phyloP scores from a whole-genome alignment of 371 early-diverging fungal species.

The Saksenaea vasiformis region DNA sequence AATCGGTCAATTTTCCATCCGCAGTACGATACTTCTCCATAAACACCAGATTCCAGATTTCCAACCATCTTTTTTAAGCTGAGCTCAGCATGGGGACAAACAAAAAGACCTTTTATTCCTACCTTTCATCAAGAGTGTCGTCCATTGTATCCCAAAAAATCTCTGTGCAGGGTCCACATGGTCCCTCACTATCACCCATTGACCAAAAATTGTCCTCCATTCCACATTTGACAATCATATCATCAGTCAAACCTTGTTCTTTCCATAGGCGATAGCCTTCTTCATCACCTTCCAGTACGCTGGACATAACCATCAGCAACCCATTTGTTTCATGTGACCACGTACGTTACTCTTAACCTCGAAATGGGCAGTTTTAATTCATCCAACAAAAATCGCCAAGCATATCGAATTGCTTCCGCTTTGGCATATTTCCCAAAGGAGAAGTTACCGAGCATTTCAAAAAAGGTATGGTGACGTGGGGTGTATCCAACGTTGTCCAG shows the following conservation, averaged over 20 bases:
- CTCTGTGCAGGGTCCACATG: conserved; percentile 83
- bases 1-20: conserved; percentile 53
- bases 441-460: conserved; percentile 87
- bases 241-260: conserved; percentile 60
- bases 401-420: conserved; percentile 61
- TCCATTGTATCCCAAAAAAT: conserved; percentile 80
- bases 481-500: conserved; percentile 81
- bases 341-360: conserved; percentile 68
- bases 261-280: conserved; percentile 71
- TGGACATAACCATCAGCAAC: conserved; percentile 15
- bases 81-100: neutral
- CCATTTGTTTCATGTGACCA: neutral
- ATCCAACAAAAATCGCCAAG: conserved; percentile 73
- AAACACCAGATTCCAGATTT: conserved; percentile 88
- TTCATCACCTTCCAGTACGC: conserved; percentile 67
- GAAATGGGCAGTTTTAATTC: conserved; percentile 61
- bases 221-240: conserved; percentile 61
- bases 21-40: conserved; percentile 71
- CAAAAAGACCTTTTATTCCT: neutral
- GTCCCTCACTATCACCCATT: conserved; percentile 85
- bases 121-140: conserved; percentile 40
- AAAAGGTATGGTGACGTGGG: conserved; percentile 81
- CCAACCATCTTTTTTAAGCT: conserved; percentile 60
- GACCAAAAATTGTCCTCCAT: conserved; percentile 81
- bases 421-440: conserved; percentile 75